These are phyloP conservation scores for Obelidium mucronatum DNA, from an alignment of 192 early-diverging fungal species.

Conservation along the genomic window DNA sequence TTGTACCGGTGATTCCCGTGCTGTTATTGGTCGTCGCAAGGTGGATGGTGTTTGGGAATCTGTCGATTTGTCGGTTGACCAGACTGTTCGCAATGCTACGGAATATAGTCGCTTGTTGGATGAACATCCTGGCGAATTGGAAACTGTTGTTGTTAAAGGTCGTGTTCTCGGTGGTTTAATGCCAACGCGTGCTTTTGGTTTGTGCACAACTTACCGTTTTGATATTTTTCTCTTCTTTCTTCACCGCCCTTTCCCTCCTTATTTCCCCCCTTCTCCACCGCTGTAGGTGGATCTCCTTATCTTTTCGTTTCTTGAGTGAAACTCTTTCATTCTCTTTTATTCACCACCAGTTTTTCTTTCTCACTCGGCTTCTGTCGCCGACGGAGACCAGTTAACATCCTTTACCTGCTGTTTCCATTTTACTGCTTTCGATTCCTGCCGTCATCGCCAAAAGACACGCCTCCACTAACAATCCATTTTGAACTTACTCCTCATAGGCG, in stretches of 20 bases:
- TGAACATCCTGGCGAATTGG: slow-evolving; percentile 60
- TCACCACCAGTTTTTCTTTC: not conserved
- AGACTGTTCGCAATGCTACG: slow-evolving; percentile 49
- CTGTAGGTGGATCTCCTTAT: not conserved
- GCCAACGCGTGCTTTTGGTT: slow-evolving; percentile 63
- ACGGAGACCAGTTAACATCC: no score
- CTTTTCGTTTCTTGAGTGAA: not conserved
- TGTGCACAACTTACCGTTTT: no score
- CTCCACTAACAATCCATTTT: no score
- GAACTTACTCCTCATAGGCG: slow-evolving; percentile 38
- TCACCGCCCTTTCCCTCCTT: no score
- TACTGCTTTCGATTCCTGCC: no score
- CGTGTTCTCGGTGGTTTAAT: slow-evolving; percentile 59
- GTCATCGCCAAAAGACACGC: no score
- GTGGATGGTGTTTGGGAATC: slow-evolving; percentile 40
- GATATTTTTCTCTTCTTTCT: no score
- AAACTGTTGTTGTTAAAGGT: slow-evolving; percentile 54
- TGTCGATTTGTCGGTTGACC: slow-evolving; percentile 49
- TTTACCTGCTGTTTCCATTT: no score
- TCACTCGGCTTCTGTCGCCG: no score
- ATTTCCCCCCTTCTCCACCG: not conserved
- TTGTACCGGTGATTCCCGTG: slow-evolving; percentile 58
- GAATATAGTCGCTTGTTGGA: slow-evolving; percentile 57
- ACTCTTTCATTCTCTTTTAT: not conserved
- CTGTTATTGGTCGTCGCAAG: slow-evolving; percentile 48